Evolutionary conservation across 2,329 filamentous ascomycete species (phyloP), one percentile per base, ranked within the genome.

Genomic region (Epichloe festucae): DNA sequence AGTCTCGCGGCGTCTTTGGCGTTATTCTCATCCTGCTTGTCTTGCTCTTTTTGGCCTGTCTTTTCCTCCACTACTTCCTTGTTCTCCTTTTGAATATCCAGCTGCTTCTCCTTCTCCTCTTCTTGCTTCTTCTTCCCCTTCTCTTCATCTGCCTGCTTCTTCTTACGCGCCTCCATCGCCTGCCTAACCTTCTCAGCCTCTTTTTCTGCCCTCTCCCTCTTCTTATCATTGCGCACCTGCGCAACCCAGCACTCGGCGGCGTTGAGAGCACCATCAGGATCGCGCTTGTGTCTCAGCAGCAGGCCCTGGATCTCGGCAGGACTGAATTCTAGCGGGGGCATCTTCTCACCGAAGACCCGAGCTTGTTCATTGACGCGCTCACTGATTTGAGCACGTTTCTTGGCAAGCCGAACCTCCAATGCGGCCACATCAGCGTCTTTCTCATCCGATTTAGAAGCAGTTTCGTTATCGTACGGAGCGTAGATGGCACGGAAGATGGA

Each of bases 281-380:
- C 65, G 10, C 72, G 70, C 68, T 82, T 82, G 59, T 81, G 66
- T 58, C 72, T 73, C 54, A 82, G 67, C 47, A 82, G 67, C 51
- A 74, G 74, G 5, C 79, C 79, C 60, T 82, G 79, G 5, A 82
- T 70, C 63, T 82, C 78, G 5, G 79, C 79, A 0, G 78, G 79
- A 50, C 74, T 78, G 59, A 82, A 82, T 60, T 79, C 72, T 43
- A 72, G 66, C 31, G 69, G 67, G 0, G 79, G 79, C n/a, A 82
- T 68, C 60, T 67, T 68, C 8, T 65, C 58, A 1, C 73, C 70
- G 53, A 82, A 82, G 49, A 70, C 58, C 12, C 60, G 51, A 1
- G 78, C 74, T n/a, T 79, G 65, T 3, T 55, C 56, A 15, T 70
- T 63, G n/a, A 81, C 63, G n/a, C 59, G 62, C 21, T 69, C 65